Evolutionary conservation across 768 basidiomycete genomes (phyloP), one percentile per base, ranked within the genome.

Genomic region (Pholiota microspora): DNA sequence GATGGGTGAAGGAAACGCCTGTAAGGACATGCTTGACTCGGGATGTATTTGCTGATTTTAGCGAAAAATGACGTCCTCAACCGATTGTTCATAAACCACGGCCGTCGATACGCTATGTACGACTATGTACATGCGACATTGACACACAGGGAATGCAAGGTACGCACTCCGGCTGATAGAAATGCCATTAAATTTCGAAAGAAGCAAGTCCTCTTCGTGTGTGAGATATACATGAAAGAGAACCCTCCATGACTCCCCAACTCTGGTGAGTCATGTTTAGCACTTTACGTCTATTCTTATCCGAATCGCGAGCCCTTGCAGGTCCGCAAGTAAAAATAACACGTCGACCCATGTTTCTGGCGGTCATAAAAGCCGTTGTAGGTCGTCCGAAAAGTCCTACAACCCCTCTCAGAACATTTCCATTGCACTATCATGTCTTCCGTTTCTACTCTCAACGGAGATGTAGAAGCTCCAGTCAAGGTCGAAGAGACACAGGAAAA

Each of bases 381-480:
- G 18, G 4, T 8, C 21, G 21, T 42, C 13, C 40, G n/a, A 23
- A 42, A 42, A 23, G 21, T 42, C 16, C 40, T 23, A 42, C 12
- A 42, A 18, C 40, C 21, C 40, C 40, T 42, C 40, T 6, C 40
- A 23, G 2, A 21, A 24, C 12, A 23, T 21, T 42, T 23, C 16
- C 8, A 36, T n/a, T 42, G 16, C 40, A 42, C 7, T 10, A 42
- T 42, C n/a, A 18, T 16, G 40, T 23, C 9, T 27, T 55, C 54
- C 7, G 44, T 4, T 4, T 31, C 54, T 23, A 55, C 54, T 3
- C 47, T 55, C 9, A 49, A 31, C 23, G 54, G 21, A 29, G 47
- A 55, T 16, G 35, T 44, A 6, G 24, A 55, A 42, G 27, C 18
- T 7, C 10, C 36, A 9, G 36, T 23, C 31, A 53, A 27, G 7